These are phyloP conservation scores for Syzygium oleosum DNA, from an alignment of 345 rosid genomes.

Conservation along the genomic window DNA sequence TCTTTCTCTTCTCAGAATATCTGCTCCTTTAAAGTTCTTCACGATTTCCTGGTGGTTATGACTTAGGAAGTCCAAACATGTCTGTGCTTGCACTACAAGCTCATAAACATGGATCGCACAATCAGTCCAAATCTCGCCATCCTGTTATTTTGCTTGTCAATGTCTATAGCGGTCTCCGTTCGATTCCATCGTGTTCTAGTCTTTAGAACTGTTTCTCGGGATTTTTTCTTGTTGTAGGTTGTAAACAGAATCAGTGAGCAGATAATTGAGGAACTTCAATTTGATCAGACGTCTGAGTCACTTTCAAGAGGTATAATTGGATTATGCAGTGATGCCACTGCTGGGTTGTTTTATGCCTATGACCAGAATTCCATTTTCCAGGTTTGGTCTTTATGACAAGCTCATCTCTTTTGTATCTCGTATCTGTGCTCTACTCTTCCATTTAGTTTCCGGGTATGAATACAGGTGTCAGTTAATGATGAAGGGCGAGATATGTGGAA, in stretches of 20 bases:
- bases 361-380: slow-evolving; percentile 94
- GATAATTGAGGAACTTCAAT: slow-evolving; percentile 94
- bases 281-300: slow-evolving; percentile 86
- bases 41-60: background rate
- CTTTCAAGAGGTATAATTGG: slow-evolving; percentile 86
- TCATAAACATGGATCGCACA: background rate
- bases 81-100: background rate
- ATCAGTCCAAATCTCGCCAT: background rate
- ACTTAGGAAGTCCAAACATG: background rate
- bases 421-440: background rate
- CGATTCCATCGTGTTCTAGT: background rate
- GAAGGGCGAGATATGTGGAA: slow-evolving; percentile 99
- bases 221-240: slow-evolving; percentile 45
- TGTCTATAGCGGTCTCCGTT: background rate
- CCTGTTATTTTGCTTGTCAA: background rate
- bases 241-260: slow-evolving; percentile 96
- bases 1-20: background rate
- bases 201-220: slow-evolving; percentile 2
- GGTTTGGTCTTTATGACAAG: slow-evolving; percentile 26
- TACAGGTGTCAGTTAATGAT: slow-evolving; percentile 86
- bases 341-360: slow-evolving; percentile 93
- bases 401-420: slow-evolving; percentile 1
- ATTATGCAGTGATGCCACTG: slow-evolving; percentile 94
- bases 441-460: background rate
- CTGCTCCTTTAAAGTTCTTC: background rate